A percentile compares a stretch with the other conserved stretches of the same genome.
phyloP scores from a whole-genome alignment of 768 basidiomycete species.

The Holtermanniella nyarrowii region DNA sequence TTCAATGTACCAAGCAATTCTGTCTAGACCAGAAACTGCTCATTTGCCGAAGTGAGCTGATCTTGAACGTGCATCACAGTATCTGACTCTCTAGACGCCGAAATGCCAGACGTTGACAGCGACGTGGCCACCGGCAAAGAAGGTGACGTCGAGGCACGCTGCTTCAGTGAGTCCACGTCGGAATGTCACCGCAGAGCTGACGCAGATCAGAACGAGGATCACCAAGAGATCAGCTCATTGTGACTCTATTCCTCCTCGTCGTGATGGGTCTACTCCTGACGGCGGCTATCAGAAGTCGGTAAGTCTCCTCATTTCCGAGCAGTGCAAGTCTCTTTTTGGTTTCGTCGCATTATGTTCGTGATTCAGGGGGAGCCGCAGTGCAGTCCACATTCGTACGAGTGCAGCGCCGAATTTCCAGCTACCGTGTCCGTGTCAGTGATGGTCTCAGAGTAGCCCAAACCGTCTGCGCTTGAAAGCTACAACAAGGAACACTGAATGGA shows the following conservation, averaged over 20 bases:
- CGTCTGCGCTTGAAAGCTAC: too few species aligned
- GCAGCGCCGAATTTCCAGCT: not conserved
- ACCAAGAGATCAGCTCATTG: constrained; percentile 86
- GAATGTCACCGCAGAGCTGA: not conserved
- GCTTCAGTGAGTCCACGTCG: constrained; percentile 64
- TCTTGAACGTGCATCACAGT: not conserved
- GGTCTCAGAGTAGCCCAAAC: too few species aligned
- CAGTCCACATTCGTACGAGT: not conserved
- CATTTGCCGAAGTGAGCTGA: constrained; percentile 48
- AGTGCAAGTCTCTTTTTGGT: not conserved
- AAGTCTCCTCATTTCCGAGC: constrained; percentile 3
- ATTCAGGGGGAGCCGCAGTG: not conserved
- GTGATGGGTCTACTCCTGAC: constrained; percentile 75
- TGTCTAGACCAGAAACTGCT: constrained; percentile 81
- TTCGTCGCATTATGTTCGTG: not conserved
- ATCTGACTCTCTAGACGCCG: constrained; percentile 15
- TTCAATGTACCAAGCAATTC: constrained; percentile 91
- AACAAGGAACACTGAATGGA: too few species aligned
- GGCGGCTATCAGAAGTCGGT: constrained; percentile 53
- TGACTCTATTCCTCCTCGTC: constrained; percentile 77
- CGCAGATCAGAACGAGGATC: constrained; percentile 72
- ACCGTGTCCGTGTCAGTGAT: not conserved
- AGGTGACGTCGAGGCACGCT: constrained; percentile 88
- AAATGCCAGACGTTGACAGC: constrained; percentile 72
- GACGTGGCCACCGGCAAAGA: constrained; percentile 91